Base-by-base conservation (phyloP, 768 basidiomycete species). In the Daedalea quercina region DNA sequence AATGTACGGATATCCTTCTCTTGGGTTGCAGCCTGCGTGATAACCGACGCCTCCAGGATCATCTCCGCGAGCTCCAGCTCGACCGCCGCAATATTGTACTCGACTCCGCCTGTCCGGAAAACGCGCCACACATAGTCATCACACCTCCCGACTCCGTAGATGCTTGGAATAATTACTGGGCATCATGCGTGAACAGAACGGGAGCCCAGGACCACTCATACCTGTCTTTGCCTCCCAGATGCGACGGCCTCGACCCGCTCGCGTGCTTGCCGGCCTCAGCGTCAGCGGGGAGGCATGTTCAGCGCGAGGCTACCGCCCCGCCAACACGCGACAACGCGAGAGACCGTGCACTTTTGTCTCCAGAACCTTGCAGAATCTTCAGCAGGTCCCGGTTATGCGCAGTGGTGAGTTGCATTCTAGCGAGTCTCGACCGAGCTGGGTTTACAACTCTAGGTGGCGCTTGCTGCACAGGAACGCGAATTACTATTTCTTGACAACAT, bases 71-170 rank as follows among this genome's bases (percentile, higher is more conserved):
- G 22, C 50, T 63, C 22, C 57, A 54, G 20, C 48, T 47, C 11
- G 57, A 62, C 19, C 47, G 54, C 8, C 60, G 63, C 12, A 74
- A 74, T 53, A 64, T 79, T 12, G 70, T 79, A 22, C 53, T 79
- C 12, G 76, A 78, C 51, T 80, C 78, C 22, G 51, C 60, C 19
- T 50, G 51, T 51, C 76, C 77, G 6, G 55, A 71, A 7, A 35
- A 66, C 6, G 62, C 70, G 0, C 80, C 80, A 0, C 77, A 79
- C 62, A 77, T 83, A 50, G 77, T 79, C 47, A 73, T 82, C 43
- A 76, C 78, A n/a, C 72, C 74, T 35, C 71, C 74, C 47, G 65
- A 69, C 51, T 70, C 35, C 11, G 33, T 24, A 2, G 52, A 75
- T 42, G 59, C 55, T 1, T 64, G 65, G 57, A 66, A 72, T 31